These are phyloP conservation scores for Stephanodiscus minutulus DNA, from an alignment of 108 stramenopile genomes.

Conservation along the genomic window DNA sequence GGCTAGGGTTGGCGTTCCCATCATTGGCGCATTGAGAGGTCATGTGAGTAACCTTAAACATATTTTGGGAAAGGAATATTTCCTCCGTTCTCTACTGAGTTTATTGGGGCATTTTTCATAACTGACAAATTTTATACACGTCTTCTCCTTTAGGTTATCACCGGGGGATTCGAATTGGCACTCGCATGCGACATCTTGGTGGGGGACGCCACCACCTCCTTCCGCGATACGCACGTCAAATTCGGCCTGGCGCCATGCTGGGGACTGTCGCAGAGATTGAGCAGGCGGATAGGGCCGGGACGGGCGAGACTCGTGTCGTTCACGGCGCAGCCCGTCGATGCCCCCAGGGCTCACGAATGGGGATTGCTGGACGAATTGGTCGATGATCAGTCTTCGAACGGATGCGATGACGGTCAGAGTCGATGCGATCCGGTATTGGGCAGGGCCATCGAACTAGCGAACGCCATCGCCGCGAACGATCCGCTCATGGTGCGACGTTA, in stretches of 20 bases:
- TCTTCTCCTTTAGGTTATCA: slow-evolving; percentile 33
- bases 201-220: slow-evolving; percentile 44
- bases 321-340: slow-evolving; percentile 40
- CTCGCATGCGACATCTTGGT: slow-evolving; percentile 58
- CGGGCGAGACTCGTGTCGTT: slow-evolving; percentile 54
- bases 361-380: slow-evolving; percentile 58
- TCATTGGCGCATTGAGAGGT: slow-evolving; percentile 54
- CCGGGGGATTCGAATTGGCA: slow-evolving; percentile 64
- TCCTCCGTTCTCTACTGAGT: not conserved
- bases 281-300: slow-evolving; percentile 47
- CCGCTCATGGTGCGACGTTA: slow-evolving; percentile 53
- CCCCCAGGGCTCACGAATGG: slow-evolving; percentile 46
- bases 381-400: not conserved
- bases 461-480: slow-evolving; percentile 48
- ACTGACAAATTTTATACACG: not conserved
- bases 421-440: slow-evolving; percentile 25
- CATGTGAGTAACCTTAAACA: slow-evolving; percentile 26
- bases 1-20: slow-evolving; percentile 36
- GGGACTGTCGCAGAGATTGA: slow-evolving; percentile 55
- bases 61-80: not conserved
- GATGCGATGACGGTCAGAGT: too few species aligned
- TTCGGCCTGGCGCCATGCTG: slow-evolving; percentile 65
- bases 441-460: slow-evolving; percentile 56
- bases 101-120: not conserved
- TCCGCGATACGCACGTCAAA: slow-evolving; percentile 65